Evolutionary conservation across 345 rosid species (phyloP).

Genomic region (Crucihimalaya himalaica): DNA sequence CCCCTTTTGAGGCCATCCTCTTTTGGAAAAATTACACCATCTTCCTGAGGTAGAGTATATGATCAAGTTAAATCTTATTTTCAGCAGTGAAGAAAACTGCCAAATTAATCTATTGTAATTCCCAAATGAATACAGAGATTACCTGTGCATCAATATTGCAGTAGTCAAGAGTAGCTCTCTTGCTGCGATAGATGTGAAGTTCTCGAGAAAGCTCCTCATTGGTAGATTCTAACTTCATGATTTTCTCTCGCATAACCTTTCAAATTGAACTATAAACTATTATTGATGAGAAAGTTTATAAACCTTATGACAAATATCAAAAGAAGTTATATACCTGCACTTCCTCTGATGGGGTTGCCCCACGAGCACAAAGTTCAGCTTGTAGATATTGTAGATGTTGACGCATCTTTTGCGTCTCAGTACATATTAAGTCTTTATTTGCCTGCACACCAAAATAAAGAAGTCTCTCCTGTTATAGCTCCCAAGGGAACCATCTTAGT

Average conservation of each 20-base stretch:
- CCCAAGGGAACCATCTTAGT: background rate
- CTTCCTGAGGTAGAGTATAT: conserved; percentile 42
- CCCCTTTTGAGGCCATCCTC: conserved; percentile 57
- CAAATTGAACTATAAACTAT: conserved; percentile 4
- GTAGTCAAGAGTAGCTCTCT: conserved; percentile 48
- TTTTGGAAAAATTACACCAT: conserved; percentile 34
- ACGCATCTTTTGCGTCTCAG: conserved; percentile 75
- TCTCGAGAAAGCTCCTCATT: conserved; percentile 70
- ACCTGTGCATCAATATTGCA: conserved; percentile 60
- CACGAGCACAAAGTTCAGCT: conserved; percentile 68
- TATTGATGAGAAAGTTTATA: conserved; percentile 10
- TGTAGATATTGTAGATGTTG: conserved; percentile 65
- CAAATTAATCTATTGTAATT: conserved; percentile 1
- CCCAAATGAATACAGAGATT: conserved; percentile 16
- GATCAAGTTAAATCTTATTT: conserved; percentile 17
- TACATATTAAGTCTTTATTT: conserved; percentile 68
- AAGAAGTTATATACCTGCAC: conserved; percentile 49
- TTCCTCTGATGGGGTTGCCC: conserved; percentile 55
- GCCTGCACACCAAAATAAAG: conserved; percentile 47
- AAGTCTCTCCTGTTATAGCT: conserved; percentile 8
- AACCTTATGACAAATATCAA: conserved; percentile 6
- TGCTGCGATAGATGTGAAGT: conserved; percentile 72
- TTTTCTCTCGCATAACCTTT: conserved; percentile 65
- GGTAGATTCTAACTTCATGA: conserved; percentile 69
- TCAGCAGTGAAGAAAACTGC: conserved; percentile 13